Percentiles rank a stretch among this genome's conserved stretches.
These are phyloP conservation scores for Biscutella auriculata DNA, from an alignment of 441 rosid genomes.

Conservation along the genomic window DNA sequence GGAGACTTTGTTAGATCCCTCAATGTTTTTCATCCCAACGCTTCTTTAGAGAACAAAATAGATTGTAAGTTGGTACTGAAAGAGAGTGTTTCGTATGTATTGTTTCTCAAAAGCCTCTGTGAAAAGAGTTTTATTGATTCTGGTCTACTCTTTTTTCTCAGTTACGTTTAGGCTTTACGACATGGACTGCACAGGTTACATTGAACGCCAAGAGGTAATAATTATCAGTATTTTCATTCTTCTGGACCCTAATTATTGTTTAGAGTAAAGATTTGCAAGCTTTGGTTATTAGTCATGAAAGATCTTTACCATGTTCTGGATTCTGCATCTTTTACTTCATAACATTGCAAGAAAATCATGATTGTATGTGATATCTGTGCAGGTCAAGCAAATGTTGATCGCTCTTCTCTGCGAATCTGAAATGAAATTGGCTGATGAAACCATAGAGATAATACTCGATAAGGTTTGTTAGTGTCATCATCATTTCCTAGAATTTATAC, in stretches of 20 bases:
- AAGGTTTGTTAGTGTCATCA: conserved; percentile 36
- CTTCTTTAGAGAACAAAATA: conserved; percentile 63
- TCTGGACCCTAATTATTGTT: not conserved
- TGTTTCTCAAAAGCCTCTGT: not conserved
- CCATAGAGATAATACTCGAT: conserved; percentile 85
- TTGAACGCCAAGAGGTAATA: conserved; percentile 85
- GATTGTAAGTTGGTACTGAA: conserved; percentile 56
- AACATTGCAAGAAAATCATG: conserved; percentile 20
- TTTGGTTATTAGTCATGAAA: not conserved
- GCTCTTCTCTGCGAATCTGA: conserved; percentile 87
- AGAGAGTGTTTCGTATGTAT: not conserved
- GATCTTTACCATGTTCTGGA: conserved; percentile 6
- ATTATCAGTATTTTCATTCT: not conserved
- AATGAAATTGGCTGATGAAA: conserved; percentile 87
- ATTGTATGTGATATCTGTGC: conserved; percentile 31
- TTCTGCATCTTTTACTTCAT: conserved; percentile 1
- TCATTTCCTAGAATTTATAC: not conserved
- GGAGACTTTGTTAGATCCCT: conserved; percentile 89
- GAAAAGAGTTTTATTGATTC: conserved; percentile 1
- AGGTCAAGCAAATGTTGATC: conserved; percentile 96
- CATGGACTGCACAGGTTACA: conserved; percentile 77
- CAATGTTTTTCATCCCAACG: conserved; percentile 80
- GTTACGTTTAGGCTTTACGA: conserved; percentile 94
- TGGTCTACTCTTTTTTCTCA: conserved; percentile 26
- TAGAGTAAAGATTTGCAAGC: not conserved